Evolutionary conservation across 1,284 basidiomycete species (phyloP), one percentile per base, ranked within the genome.

Genomic region (Leccinum griseonigrum): DNA sequence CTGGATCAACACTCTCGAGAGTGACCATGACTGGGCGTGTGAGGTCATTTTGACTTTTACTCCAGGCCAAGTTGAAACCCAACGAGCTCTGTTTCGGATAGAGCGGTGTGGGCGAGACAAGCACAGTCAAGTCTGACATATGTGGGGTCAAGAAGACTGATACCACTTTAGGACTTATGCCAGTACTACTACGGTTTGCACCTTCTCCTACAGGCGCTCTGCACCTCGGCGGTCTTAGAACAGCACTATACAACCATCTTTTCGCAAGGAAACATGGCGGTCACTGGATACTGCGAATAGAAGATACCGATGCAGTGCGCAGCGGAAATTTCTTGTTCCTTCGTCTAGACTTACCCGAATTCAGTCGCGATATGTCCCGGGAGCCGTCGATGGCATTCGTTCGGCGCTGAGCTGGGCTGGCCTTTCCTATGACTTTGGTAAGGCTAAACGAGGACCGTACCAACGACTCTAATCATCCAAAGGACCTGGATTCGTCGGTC

Each of bases 151-250:
- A 16, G 38, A 34, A 1, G 4, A 40, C 38, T 36, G 34, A 10
- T 43, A 18, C 40, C 10, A 43, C 26, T 26, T 51, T 28, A 22
- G 14, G 26, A 51, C 48, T 51, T 9, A 65, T 69, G 66, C 50
- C 63, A 1, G 62, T 80, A n/a, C 74, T 91, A 10, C 73, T 99
- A 8, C 89, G 97, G 7, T 99, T 99, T 75, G 97, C 97, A 0
- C 97, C 97, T 0, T 98, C 97, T 0, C 97, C 97, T 0, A 99
- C 97, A 0, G 97, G 97, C 3, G 85, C 89, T 54, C 81, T 99
- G 2, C 97, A 99, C 76, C 86, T 99, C 1, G 97, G 97, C 2
- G 97, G 97, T 0, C 84, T 99, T n/a, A 80, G 97, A 18, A 99
- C 96, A 55, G 97, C 96, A 0, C 80, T 99, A 3, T 96, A 96